These are phyloP conservation scores for Trichomonas tenax DNA, from an alignment of 208 protist genomes.

Conservation along the genomic window DNA sequence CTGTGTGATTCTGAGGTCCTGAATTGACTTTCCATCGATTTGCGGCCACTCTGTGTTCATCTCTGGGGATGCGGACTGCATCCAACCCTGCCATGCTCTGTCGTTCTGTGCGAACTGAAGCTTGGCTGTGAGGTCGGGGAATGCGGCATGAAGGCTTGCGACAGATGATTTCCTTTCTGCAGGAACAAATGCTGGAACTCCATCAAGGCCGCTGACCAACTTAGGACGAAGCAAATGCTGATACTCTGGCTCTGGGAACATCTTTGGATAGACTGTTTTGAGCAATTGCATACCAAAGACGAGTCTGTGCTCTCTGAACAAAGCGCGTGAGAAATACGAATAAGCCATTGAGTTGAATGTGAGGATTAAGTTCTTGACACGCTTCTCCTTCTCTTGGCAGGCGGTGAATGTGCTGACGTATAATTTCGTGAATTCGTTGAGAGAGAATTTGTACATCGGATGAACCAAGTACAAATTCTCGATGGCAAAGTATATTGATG, in stretches of 20 bases:
- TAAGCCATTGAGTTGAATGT: not conserved
- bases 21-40: not conserved
- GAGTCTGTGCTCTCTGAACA: constrained; percentile 9
- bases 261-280: not conserved
- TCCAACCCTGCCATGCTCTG: not conserved
- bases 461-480: constrained; percentile 65
- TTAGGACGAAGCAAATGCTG: not conserved
- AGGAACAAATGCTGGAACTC: not conserved
- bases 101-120: not conserved
- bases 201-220: too few relatives aligned
- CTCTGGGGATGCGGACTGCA: not conserved
- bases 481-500: constrained; percentile 72
- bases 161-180: not conserved
- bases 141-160: not conserved
- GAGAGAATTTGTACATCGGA: constrained; percentile 89
- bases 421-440: constrained; percentile 64
- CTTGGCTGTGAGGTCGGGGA: not conserved
- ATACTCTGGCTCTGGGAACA: not conserved
- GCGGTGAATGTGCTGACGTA: constrained; percentile 26
- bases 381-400: not conserved
- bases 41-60: not conserved
- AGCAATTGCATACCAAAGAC: not conserved
- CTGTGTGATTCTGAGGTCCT: not conserved
- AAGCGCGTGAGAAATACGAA: not conserved
- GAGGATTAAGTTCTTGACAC: not conserved